Conservation (phyloP, 768 basidiomycete species). For the Leccinum disarticulatum region DNA sequence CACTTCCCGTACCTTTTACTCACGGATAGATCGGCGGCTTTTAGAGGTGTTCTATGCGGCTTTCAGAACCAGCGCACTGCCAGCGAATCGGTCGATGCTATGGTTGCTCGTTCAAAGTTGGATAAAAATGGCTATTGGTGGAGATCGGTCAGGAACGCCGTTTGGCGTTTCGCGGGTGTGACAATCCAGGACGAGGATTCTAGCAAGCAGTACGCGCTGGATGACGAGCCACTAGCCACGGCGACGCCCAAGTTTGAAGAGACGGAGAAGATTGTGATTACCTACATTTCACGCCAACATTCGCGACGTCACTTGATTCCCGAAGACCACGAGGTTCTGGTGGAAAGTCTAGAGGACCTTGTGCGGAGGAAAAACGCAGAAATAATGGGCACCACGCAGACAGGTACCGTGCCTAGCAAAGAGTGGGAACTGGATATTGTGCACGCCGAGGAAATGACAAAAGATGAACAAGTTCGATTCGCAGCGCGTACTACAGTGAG, state of each 20-base stretch:
- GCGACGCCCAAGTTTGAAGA: conserved; percentile 31
- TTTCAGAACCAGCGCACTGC: conserved; percentile 69
- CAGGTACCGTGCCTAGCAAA: conserved; percentile 12
- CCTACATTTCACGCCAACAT: conserved; percentile 72
- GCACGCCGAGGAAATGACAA: conserved; percentile 62
- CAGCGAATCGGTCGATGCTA: conserved; percentile 60
- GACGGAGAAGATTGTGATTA: conserved; percentile 58
- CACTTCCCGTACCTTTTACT: conserved; percentile 70
- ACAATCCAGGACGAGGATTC: conserved; percentile 31
- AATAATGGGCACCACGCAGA: conserved; percentile 1
- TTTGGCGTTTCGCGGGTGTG: conserved; percentile 68
- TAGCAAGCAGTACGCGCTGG: conserved; percentile 4
- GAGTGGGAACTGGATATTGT: conserved; percentile 63
- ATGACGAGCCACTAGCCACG: not conserved
- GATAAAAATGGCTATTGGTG: conserved; percentile 60
- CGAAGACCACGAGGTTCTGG: conserved; percentile 56
- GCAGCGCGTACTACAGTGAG: conserved; percentile 70
- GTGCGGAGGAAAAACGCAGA: conserved; percentile 37
- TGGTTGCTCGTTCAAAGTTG: conserved; percentile 40
- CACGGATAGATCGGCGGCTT: conserved; percentile 74
- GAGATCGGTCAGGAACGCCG: conserved; percentile 65
- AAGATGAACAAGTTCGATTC: conserved; percentile 72
- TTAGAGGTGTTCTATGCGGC: conserved; percentile 64
- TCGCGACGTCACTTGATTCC: conserved; percentile 48
- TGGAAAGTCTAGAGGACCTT: conserved; percentile 51